A percentile compares a stretch with the other conserved stretches of the same genome.
These are phyloP conservation scores for Corymbia citriodora DNA, from an alignment of 441 rosid species.

Conservation along the genomic window DNA sequence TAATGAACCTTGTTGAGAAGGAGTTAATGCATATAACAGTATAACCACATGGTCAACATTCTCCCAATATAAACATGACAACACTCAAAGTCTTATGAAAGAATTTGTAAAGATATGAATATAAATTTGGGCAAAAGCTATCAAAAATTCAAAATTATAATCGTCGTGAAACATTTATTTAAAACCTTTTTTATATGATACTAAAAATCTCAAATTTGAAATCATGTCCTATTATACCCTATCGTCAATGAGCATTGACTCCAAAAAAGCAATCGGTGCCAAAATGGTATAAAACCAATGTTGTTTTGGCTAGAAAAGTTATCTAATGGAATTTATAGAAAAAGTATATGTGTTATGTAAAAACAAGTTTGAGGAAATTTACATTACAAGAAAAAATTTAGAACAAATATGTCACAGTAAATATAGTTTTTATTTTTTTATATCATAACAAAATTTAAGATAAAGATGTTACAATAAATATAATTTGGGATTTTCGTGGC, in stretches of 20 bases:
- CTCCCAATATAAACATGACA: not conserved
- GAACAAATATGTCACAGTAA: not conserved
- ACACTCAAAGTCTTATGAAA: not conserved
- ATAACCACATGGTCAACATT: not conserved
- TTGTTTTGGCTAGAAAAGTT: too few species aligned
- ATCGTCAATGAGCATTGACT: not conserved
- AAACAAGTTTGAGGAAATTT: too few species aligned
- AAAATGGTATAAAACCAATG: fast-evolving
- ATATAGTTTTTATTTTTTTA: too few species aligned
- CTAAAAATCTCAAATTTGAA: not conserved
- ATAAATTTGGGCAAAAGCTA: not conserved
- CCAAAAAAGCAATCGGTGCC: not conserved
- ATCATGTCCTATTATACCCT: not conserved
- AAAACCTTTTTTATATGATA: too few species aligned
- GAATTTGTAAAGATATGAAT: not conserved
- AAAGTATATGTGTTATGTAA: fast-evolving
- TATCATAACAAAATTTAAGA: not conserved
- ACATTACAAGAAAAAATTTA: too few species aligned
- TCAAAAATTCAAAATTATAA: too few species aligned
- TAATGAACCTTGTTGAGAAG: not conserved
- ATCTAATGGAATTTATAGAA: fast-evolving
- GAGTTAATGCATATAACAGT: not conserved
- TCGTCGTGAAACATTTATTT: fast-evolving
- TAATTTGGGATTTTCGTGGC: not conserved
- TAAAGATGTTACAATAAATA: too few species aligned